Percentiles rank a stretch among this genome's conserved stretches.
Evolutionary conservation across 2,329 filamentous ascomycete genomes (phyloP).

Genomic region (Malbranchea zuffiana): DNA sequence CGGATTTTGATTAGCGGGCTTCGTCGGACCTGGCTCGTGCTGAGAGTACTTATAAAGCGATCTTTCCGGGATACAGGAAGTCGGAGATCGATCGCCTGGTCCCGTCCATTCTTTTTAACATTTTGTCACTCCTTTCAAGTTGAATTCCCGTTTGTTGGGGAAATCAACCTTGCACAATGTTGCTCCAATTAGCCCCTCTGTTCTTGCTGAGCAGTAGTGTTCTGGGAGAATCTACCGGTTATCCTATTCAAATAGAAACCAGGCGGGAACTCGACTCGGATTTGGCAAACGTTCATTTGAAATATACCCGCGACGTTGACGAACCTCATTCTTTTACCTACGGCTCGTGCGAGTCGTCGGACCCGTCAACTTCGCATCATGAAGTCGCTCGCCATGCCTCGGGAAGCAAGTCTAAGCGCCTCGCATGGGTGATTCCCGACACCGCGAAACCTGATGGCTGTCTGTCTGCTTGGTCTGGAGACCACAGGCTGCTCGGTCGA

Average conservation of each 20-base stretch:
- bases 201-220: background rate
- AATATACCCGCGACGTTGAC: background rate
- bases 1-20: too few relatives aligned
- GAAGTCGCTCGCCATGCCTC: background rate
- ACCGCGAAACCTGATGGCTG: background rate
- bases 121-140: background rate
- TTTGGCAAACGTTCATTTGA: constrained; percentile 3
- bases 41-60: too few relatives aligned
- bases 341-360: background rate
- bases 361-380: constrained; percentile 1
- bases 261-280: constrained; percentile 1
- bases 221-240: background rate
- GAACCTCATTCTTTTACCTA: background rate
- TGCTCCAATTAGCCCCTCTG: background rate
- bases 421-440: too few relatives aligned
- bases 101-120: too few relatives aligned
- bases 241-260: constrained; percentile 3
- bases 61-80: too few relatives aligned
- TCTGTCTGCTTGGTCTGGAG: too few relatives aligned
- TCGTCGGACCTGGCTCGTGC: too few relatives aligned
- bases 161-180: too few relatives aligned
- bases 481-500: background rate
- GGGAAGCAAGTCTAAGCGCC: background rate
- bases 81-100: too few relatives aligned
- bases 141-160: too few relatives aligned